Evolutionary conservation across 768 basidiomycete species (phyloP).

Genomic region (Mycena leptocephala): DNA sequence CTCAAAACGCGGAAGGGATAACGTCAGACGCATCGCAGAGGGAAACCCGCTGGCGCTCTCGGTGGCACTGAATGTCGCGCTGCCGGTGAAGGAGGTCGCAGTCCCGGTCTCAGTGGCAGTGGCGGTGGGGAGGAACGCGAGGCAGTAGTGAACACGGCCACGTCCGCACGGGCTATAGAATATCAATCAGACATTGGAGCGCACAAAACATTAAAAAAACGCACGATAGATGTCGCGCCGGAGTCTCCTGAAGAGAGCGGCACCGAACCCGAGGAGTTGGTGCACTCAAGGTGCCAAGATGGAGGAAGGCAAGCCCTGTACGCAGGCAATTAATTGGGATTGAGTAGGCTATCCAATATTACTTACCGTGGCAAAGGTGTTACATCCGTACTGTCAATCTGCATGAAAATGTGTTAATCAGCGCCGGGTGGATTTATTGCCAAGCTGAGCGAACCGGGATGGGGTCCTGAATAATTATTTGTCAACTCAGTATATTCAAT

Average conservation of each 20-base stretch:
- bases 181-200: neutral
- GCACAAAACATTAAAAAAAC: neutral
- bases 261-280: neutral
- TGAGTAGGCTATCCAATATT: neutral
- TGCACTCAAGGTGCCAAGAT: neutral
- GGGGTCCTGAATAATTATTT: too few species aligned
- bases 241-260: too few species aligned
- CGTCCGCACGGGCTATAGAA: neutral
- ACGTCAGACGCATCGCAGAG: neutral
- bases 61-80: neutral
- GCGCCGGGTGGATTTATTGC: too few species aligned
- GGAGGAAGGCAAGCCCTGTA: neutral
- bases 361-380: neutral
- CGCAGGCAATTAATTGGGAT: neutral
- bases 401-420: too few species aligned
- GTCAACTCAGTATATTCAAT: neutral
- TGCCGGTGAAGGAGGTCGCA: neutral
- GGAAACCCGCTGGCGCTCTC: neutral
- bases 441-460: too few species aligned
- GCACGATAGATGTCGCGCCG: neutral
- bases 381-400: neutral
- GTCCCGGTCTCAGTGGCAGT: neutral
- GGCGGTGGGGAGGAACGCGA: neutral
- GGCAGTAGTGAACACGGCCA: slow-evolving; percentile 8
- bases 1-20: neutral